Evolutionary conservation across 2,329 filamentous ascomycete genomes (phyloP).

Genomic region (Fusarium robinianum): DNA sequence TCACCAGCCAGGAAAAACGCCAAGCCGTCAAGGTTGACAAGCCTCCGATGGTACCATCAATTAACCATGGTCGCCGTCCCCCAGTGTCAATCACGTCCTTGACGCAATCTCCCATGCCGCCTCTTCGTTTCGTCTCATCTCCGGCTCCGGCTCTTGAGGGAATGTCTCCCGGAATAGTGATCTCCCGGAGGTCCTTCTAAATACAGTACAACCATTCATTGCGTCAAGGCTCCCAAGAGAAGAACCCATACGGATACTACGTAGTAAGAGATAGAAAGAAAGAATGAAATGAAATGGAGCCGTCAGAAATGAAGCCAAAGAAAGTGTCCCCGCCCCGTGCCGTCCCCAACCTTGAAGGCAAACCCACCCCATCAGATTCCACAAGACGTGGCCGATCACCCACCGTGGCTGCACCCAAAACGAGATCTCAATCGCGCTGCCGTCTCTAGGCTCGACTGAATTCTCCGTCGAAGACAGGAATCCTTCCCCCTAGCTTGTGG

Average conservation of each 20-base stretch:
- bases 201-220: conserved; percentile 10
- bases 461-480: conserved; percentile 31
- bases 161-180: conserved; percentile 23
- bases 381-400: no score
- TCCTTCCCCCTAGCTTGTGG: no score
- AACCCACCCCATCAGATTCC: no score
- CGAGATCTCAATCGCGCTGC: conserved; percentile 25
- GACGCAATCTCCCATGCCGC: conserved; percentile 22
- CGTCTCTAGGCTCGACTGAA: conserved; percentile 31
- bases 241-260: not conserved
- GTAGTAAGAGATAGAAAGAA: not conserved
- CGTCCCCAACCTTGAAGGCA: no score
- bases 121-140: conserved; percentile 14
- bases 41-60: not conserved
- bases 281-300: not conserved
- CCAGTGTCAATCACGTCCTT: conserved; percentile 14
- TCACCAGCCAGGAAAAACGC: conserved; percentile 8
- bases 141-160: conserved; percentile 11
- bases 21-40: conserved; percentile 3
- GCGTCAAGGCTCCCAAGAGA: not conserved
- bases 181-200: conserved; percentile 18
- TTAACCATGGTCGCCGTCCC: not conserved
- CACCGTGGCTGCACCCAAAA: conserved; percentile 18
- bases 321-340: no score
- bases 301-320: no score